Base-by-base conservation (phyloP, 2,329 filamentous ascomycete genomes). In the Zymoseptoria tritici region DNA sequence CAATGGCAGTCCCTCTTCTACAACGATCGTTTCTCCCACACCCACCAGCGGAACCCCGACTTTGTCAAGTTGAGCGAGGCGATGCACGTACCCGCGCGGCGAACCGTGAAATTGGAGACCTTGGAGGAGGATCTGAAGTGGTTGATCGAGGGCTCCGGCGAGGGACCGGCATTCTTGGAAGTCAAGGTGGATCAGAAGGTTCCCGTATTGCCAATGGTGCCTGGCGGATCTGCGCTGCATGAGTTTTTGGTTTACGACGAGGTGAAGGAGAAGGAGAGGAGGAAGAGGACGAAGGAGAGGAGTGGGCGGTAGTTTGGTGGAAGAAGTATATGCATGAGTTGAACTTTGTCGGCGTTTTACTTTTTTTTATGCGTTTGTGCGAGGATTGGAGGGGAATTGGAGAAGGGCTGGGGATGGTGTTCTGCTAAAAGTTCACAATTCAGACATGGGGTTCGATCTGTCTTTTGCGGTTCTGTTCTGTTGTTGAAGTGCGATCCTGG, bases 1-100 rank as follows among this genome's bases (percentile, higher is more conserved):
- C 93, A 97, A 79, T 97, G 93, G 93, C 93, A 97, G 78, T 92
- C 91, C 70, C 85, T 97, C 66, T 97, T 97, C 79, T 97, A 96
- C 79, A 89, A 96, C 75, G 91, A 97, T 73, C 86, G 93, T 68
- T 97, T 86, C 75, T 83, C 91, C 42, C 92, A 96, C 75, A 97
- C 93, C 0, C 93, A 97, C 75, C 92, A 96, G 78, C 82, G 85
- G 73, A 97, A 97, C 76, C 91, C 93, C n/a, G 86, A 97, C 74
- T 97, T 97, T 73, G 89, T 93, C 77, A 96, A 94, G 80, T 81
- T 97, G 53, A 85, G 90, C 36, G 90, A 97, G 65, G 87, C 93
- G 21, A 97, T 97, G 93, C 86, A 87, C 63, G 83, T 97, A 13
- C 87, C 91, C 74, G 85, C 86, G 60, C 81, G 88, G 58, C 83